Evolutionary conservation across 2,329 filamentous ascomycete genomes (phyloP), one percentile per base, ranked within the genome.

Genomic region (Thielaviopsis ethacetica): DNA sequence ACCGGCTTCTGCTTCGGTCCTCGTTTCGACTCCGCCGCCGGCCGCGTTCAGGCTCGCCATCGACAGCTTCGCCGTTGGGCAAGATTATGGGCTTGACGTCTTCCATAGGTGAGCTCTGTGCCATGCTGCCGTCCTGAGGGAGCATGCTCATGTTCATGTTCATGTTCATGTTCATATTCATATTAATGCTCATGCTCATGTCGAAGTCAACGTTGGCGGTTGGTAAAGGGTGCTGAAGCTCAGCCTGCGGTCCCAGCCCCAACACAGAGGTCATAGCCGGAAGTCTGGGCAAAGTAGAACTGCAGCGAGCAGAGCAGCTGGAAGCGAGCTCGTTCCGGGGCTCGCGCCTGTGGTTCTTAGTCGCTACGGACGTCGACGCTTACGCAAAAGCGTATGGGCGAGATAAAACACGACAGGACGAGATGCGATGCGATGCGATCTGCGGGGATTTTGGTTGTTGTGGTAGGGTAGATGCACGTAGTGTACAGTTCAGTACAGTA

Each of bases 1-100:
- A 73, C 57, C 70, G 71, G 62, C 72, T 75, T 62, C 71, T 69
- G 30, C 67, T 70, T 27, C 72, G 71, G 12, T 71, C 72, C 54
- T 72, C 68, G n/a, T 21, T 49, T 58, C 70, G 71, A 62, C 72
- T 75, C 62, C 71, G 69, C 30, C 67, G 71, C 30, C 72, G 71
- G 12, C 71, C 72, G 54, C 72, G 69, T 47, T 72, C 72, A 21
- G 63, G 62, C 58, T 72, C 67, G 50, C 70, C 67, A 62, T 76
- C 74, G 15, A n/a, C 7, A 49, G n/a, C 44, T 49, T 49, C 44
- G n/a, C 44, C 44, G n/a, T 49, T 49, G n/a, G 44, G 44, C n/a
- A 49, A n/a, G n/a, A 49, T 49, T 9, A 49, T 12, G 58, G 69
- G 69, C 61, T 73, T 73, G 65, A 41, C 53, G 17, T 49, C 44